A percentile compares a stretch with the other conserved stretches of the same genome.
phyloP scores from a whole-genome alignment of 179 eudicot species.

The Silene noctiflora region DNA sequence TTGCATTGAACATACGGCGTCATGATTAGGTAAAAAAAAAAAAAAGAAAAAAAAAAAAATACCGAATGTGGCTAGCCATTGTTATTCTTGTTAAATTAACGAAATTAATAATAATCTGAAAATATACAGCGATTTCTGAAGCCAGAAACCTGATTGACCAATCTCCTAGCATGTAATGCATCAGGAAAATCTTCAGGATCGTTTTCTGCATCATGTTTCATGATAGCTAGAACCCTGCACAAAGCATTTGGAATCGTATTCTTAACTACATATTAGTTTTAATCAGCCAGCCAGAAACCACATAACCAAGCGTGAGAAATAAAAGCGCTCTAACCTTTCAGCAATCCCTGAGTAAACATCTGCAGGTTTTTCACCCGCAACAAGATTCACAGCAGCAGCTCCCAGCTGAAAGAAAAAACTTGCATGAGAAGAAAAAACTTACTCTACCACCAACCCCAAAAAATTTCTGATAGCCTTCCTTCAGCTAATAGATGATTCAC shows the following conservation, averaged over 20 bases:
- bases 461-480: neutral
- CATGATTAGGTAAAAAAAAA: neutral
- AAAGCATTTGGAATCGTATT: neutral
- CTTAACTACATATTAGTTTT: neutral
- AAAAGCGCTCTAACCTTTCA: constrained; percentile 50
- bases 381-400: constrained; percentile 93
- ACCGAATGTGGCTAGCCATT: constrained; percentile 3
- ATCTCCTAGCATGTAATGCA: constrained; percentile 63
- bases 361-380: constrained; percentile 87
- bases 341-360: constrained; percentile 97
- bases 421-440: neutral
- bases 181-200: constrained; percentile 67
- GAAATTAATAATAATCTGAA: neutral
- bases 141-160: constrained; percentile 66
- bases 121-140: neutral
- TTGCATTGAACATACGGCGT: constrained; percentile 12
- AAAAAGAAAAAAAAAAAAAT: neutral
- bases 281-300: neutral
- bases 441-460: neutral
- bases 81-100: neutral
- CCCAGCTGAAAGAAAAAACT: constrained; percentile 59
- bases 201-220: constrained; percentile 69
- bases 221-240: constrained; percentile 78
- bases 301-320: neutral
- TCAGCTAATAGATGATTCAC: neutral